Base-by-base conservation (phyloP, 139 green algal genomes). In the Penium margaritaceum region DNA sequence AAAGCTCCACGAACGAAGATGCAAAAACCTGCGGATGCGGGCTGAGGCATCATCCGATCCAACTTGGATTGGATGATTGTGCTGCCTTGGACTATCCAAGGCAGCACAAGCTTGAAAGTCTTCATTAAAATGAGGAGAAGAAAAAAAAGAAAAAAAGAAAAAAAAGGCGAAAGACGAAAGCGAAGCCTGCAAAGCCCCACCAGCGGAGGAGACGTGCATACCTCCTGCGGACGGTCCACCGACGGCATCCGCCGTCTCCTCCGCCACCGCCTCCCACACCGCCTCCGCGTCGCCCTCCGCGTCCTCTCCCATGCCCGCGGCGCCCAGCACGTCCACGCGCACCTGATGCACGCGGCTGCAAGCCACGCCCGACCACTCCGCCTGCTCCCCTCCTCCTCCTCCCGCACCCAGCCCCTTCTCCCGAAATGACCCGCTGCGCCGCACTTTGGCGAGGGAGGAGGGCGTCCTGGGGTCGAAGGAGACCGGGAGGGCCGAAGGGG, bases 301-400 rank as follows among this genome's bases (percentile, higher is more conserved):
- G 5, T 54, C 5, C 5, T 43, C 27, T 14, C 15, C 62, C 19
- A 14, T 21, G 5, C 62, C 62, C n/a, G n/a, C n/a, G n/a, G n/a
- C n/a, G n/a, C n/a, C n/a, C n/a, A n/a, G 17, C 35, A 72, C 24
- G 33, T 72, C 64, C 27, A 63, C 33, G 15, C 33, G 46, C 41
- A 33, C 64, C 38, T 72, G 64, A 5, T 44, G 64, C 46, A 72
- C 14, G 32, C 64, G 64, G 38, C 64, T 72, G 15, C 4, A 15
- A 3, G 64, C 35, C 32, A 72, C 64, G 27, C 27, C 64, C 55
- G 30, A 7, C 55, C 55, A 64, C 9, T 64, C 9, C 29, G 7
- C 29, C 15, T 14, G 29, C 55, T n/a, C n/a, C n/a, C n/a, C n/a
- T n/a, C n/a, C n/a, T n/a, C n/a, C n/a, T n/a, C n/a, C n/a, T n/a